A percentile compares a stretch with the other conserved stretches of the same genome.
These are phyloP conservation scores for Didymella pomorum DNA, from an alignment of 2,329 filamentous ascomycete species.

Conservation along the genomic window DNA sequence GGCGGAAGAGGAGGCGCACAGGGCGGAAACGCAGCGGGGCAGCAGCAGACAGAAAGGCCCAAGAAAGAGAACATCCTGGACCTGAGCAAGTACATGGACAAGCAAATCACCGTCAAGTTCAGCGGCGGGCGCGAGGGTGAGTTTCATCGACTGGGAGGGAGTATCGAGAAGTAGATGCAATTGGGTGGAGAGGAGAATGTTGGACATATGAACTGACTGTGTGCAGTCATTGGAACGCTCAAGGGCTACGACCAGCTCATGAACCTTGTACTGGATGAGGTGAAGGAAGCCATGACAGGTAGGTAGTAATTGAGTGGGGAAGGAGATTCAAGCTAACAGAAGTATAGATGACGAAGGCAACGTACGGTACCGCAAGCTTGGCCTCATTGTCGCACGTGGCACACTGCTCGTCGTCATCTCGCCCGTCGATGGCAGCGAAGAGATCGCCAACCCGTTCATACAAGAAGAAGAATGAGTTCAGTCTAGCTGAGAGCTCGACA, in stretches of 20 bases:
- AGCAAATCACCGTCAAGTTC: conserved; percentile 94
- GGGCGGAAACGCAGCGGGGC: conserved; percentile 38
- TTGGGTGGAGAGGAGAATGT: not conserved
- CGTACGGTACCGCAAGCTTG: conserved; percentile 79
- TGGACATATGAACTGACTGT: conserved; percentile 18
- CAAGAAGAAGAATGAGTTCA: conserved; percentile 63
- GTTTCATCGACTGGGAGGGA: conserved; percentile 28
- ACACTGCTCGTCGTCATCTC: conserved; percentile 93
- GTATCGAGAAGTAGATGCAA: conserved; percentile 2
- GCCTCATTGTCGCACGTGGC: conserved; percentile 86
- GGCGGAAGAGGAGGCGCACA: conserved; percentile 53
- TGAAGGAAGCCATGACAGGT: conserved; percentile 90
- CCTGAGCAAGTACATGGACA: conserved; percentile 95
- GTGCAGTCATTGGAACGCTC: conserved; percentile 80
- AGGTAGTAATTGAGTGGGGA: conserved; percentile 37
- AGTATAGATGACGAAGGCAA: conserved; percentile 90
- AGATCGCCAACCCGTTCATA: conserved; percentile 93
- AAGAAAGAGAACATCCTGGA: conserved; percentile 99
- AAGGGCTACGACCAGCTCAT: conserved; percentile 98
- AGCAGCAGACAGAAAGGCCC: conserved; percentile 67
- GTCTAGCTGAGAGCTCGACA: not conserved
- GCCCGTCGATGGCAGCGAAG: conserved; percentile 91
- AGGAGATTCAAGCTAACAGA: conserved; percentile 3
- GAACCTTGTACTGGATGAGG: conserved; percentile 96
- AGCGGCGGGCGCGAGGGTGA: conserved; percentile 90